Percentiles rank a stretch among this genome's conserved stretches.
These are phyloP conservation scores for Rhizopus stolonifer DNA, from an alignment of 371 early-diverging fungal species.

Conservation along the genomic window DNA sequence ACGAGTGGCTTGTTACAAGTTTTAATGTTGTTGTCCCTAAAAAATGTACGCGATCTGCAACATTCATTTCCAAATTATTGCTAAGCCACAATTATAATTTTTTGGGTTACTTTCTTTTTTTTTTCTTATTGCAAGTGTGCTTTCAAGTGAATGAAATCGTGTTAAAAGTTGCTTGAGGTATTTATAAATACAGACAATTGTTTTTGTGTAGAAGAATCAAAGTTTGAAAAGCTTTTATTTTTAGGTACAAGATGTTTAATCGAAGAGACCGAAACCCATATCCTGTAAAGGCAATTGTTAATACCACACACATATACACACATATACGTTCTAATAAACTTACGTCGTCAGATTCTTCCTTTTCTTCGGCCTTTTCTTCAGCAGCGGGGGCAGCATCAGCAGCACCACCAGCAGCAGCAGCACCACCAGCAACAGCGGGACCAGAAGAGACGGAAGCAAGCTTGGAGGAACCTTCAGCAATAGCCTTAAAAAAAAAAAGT, in stretches of 20 bases:
- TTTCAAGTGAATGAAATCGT: no score
- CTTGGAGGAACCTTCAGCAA: constrained; percentile 88
- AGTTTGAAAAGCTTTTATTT: background rate
- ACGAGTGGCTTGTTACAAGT: no score
- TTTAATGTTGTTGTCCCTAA: no score
- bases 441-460: constrained; percentile 89
- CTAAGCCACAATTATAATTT: no score
- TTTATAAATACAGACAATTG: no score
- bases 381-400: constrained; percentile 56
- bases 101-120: no score
- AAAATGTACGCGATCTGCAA: no score
- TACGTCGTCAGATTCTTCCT: constrained; percentile 88
- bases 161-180: no score
- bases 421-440: constrained; percentile 72
- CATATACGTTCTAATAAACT: constrained; percentile 3
- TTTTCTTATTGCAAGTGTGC: no score
- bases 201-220: no score
- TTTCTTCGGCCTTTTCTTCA: constrained; percentile 56
- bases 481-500: constrained; percentile 45
- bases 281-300: constrained; percentile 28
- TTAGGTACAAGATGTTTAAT: constrained; percentile 49
- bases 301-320: background rate
- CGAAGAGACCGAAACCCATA: constrained; percentile 75
- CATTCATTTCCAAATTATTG: no score
- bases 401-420: constrained; percentile 50